These are phyloP conservation scores for Nothomitra cinnamomea DNA, from an alignment of 2,329 filamentous ascomycete genomes.

Conservation along the genomic window DNA sequence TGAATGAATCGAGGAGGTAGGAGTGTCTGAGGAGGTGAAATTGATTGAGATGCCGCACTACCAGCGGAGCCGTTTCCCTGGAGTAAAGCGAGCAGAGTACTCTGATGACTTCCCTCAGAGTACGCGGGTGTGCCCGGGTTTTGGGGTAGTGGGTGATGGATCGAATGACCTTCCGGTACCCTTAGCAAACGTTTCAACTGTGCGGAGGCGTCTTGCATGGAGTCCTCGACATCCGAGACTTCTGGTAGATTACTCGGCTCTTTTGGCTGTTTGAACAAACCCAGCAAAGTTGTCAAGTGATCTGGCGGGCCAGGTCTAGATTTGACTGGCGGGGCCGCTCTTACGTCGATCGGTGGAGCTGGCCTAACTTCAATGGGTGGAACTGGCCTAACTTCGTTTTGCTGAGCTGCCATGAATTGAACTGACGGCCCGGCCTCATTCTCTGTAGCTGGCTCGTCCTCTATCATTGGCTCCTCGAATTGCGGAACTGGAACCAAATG, in stretches of 20 bases:
- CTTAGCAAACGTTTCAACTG: slow-evolving; percentile 22
- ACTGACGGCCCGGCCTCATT: slow-evolving; percentile 12
- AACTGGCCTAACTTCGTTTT: slow-evolving; percentile 8
- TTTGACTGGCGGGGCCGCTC: slow-evolving; percentile 11
- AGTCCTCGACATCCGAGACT: slow-evolving; percentile 4
- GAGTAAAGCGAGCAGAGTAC: slow-evolving; percentile 39
- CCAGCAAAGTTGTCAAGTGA: slow-evolving; percentile 22
- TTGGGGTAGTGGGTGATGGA: slow-evolving; percentile 16
- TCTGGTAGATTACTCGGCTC: background rate
- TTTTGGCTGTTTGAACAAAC: background rate
- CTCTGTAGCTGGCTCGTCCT: slow-evolving; percentile 34
- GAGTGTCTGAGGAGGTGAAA: slow-evolving; percentile 11
- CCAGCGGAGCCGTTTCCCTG: slow-evolving; percentile 19
- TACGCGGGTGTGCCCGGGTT: slow-evolving; percentile 15
- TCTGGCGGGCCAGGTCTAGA: slow-evolving; percentile 17
- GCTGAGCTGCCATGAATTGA: slow-evolving; percentile 11
- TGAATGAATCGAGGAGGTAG: slow-evolving; percentile 18
- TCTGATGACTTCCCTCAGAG: slow-evolving; percentile 21
- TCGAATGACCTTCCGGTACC: slow-evolving; percentile 26
- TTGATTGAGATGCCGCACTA: slow-evolving; percentile 11
- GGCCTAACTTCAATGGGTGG: slow-evolving; percentile 8
- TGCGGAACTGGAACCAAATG: slow-evolving; percentile 28
- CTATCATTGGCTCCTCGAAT: slow-evolving; percentile 39
- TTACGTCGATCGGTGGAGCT: slow-evolving; percentile 6
- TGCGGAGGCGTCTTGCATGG: slow-evolving; percentile 6